phyloP scores from a whole-genome alignment of 257 asterid species.

The Verbascum thapsus region DNA sequence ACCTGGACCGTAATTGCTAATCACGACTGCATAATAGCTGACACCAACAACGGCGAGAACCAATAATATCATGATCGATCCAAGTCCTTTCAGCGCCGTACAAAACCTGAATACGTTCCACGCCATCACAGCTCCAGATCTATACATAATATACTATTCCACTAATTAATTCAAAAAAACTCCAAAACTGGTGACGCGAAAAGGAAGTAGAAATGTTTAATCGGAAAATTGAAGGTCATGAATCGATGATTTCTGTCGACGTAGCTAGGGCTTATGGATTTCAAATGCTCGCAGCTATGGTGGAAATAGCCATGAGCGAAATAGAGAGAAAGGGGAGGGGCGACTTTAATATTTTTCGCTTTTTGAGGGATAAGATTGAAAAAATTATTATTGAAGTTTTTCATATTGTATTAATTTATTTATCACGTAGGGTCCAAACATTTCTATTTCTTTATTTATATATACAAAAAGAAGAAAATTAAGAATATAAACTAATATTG shows the following conservation, averaged over 20 bases:
- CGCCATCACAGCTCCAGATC: slow-evolving; percentile 99
- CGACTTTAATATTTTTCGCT: slow-evolving; percentile 20
- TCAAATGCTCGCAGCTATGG: slow-evolving; percentile 35
- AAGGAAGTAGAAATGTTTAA: background rate
- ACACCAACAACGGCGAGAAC: slow-evolving; percentile 95
- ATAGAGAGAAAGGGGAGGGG: slow-evolving; percentile 15
- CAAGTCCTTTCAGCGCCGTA: slow-evolving; percentile 88
- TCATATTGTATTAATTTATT: background rate
- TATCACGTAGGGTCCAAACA: too few relatives aligned
- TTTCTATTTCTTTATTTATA: too few relatives aligned
- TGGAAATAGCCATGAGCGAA: slow-evolving; percentile 38
- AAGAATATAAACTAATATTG: too few relatives aligned
- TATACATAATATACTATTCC: slow-evolving; percentile 56
- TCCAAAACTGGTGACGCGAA: background rate
- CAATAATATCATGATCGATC: slow-evolving; percentile 93
- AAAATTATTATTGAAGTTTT: background rate
- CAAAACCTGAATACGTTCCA: slow-evolving; percentile 99
- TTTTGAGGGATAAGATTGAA: slow-evolving; percentile 8
- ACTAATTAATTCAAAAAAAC: slow-evolving; percentile 12
- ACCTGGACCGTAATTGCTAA: slow-evolving; percentile 80
- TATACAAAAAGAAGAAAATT: too few relatives aligned
- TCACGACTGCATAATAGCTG: slow-evolving; percentile 88
- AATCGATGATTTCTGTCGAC: slow-evolving; percentile 23
- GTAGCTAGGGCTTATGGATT: slow-evolving; percentile 46
- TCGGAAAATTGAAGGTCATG: slow-evolving; percentile 25